Evolutionary conservation across 495 filamentous ascomycete species (phyloP).

Genomic region (Chaetomium tenue): DNA sequence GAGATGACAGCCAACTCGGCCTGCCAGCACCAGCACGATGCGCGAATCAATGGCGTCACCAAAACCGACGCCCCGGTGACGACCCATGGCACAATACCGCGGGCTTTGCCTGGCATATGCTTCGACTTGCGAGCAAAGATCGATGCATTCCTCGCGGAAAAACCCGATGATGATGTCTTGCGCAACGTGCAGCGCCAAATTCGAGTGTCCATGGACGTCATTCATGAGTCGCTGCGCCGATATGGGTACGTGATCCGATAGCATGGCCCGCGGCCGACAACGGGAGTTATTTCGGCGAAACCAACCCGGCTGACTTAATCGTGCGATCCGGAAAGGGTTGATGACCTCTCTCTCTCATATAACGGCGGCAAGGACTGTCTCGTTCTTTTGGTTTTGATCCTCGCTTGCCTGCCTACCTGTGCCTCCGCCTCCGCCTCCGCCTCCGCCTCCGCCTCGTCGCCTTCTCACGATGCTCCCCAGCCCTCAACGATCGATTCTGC

Average conservation of each 20-base stretch:
- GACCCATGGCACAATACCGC: not conserved
- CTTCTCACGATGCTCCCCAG: slow-evolving; percentile 33
- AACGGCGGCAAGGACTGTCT: slow-evolving; percentile 99
- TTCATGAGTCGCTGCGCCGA: slow-evolving; percentile 64
- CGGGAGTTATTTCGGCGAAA: not conserved
- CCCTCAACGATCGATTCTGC: not conserved
- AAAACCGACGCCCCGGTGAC: not conserved
- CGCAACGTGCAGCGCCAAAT: slow-evolving; percentile 70
- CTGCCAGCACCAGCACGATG: slow-evolving; percentile 5
- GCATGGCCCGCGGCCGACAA: slow-evolving; percentile 13
- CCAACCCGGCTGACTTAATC: slow-evolving; percentile 11
- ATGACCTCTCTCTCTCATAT: slow-evolving; percentile 85
- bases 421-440: too few species aligned
- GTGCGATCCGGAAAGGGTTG: slow-evolving; percentile 50
- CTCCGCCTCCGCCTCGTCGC: slow-evolving; percentile 27
- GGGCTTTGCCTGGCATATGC: slow-evolving; percentile 33
- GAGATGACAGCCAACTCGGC: slow-evolving; percentile 3
- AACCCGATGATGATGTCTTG: slow-evolving; percentile 55
- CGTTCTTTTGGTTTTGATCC: slow-evolving; percentile 84
- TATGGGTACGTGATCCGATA: slow-evolving; percentile 57
- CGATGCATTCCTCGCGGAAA: slow-evolving; percentile 62
- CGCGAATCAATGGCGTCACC: slow-evolving; percentile 11
- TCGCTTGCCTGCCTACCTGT: slow-evolving; percentile 61
- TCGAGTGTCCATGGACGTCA: slow-evolving; percentile 64
- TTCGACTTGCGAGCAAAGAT: slow-evolving; percentile 60